phyloP scores from a whole-genome alignment of 495 filamentous ascomycete genomes.

The Aspergillus taichungensis region DNA sequence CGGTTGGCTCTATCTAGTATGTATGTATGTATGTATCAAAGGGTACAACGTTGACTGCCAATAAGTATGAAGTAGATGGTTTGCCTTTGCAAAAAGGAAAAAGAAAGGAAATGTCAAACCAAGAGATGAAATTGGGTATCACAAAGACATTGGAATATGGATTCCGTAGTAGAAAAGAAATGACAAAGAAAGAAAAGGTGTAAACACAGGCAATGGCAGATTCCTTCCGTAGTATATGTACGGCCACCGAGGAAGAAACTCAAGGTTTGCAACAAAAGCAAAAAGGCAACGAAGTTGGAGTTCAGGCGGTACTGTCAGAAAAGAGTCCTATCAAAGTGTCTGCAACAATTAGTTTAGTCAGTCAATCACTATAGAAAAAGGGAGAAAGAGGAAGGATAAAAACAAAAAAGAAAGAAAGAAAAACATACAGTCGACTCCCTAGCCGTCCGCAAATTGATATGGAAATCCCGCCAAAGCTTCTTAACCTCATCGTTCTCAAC shows the following conservation, averaged over 20 bases:
- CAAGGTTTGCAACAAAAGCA: too few species aligned
- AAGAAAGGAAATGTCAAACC: not conserved
- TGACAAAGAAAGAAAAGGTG: not conserved
- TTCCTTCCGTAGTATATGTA: too few species aligned
- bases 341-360: not conserved
- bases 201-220: too few species aligned
- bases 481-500: conserved; percentile 44
- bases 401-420: not conserved
- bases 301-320: too few species aligned
- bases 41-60: not conserved
- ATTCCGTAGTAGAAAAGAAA: not conserved
- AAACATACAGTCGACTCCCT: conserved; percentile 35
- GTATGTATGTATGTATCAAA: not conserved
- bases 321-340: not conserved
- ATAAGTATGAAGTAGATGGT: not conserved
- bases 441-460: conserved; percentile 46
- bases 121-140: conserved; percentile 2
- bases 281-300: too few species aligned
- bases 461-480: conserved; percentile 51
- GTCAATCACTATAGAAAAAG: too few species aligned
- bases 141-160: conserved; percentile 1
- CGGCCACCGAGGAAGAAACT: too few species aligned
- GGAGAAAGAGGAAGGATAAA: not conserved
- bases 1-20: not conserved
- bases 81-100: not conserved